phyloP scores from a whole-genome alignment of 305 asterid genomes.

The Rubia balearica region DNA sequence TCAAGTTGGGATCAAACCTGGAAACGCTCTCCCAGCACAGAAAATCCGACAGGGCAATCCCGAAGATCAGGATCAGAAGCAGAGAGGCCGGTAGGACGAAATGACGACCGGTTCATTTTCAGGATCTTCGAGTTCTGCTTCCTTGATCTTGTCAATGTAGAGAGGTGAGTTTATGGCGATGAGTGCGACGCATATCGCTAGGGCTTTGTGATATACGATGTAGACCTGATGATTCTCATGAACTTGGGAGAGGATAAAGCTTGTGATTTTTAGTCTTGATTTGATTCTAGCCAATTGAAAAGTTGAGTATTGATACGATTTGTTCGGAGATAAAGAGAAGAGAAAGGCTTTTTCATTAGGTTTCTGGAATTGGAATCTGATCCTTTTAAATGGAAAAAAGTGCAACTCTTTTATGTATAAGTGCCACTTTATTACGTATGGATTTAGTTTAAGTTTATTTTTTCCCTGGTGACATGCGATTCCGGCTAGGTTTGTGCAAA shows the following conservation, averaged over 20 bases:
- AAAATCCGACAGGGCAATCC: conserved; percentile 54
- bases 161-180: conserved; percentile 74
- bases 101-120: conserved; percentile 40
- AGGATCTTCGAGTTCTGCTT: conserved; percentile 34
- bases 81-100: conserved; percentile 46
- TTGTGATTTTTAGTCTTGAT: neutral
- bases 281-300: neutral
- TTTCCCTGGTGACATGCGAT: no score
- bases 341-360: neutral
- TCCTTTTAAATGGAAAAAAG: neutral
- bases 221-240: conserved; percentile 25
- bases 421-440: no score
- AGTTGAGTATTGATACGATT: neutral
- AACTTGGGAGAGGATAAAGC: neutral
- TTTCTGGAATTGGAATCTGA: conserved; percentile 7
- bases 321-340: neutral
- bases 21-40: conserved; percentile 34
- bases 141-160: conserved; percentile 43
- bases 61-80: conserved; percentile 45
- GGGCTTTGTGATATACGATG: conserved; percentile 51
- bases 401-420: no score
- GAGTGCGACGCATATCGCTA: conserved; percentile 54
- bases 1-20: conserved; percentile 73
- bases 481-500: no score
- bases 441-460: no score